Evolutionary conservation across 176 grass and related monocot species (phyloP).

Genomic region (Avena sativa): DNA sequence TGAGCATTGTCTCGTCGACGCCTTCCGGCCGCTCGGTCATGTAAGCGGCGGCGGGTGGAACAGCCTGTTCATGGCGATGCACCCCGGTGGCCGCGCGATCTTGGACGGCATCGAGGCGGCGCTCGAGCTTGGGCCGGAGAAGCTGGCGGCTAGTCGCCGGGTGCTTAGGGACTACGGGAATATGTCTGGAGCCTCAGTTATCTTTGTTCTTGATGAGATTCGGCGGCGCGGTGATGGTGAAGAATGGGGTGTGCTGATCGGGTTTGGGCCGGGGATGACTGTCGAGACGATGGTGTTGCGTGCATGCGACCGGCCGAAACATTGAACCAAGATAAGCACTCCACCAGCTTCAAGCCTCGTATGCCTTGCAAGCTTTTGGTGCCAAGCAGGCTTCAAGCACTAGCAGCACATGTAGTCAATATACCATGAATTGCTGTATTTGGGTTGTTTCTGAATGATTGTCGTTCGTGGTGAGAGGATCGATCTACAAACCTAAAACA

Average conservation of each 20-base stretch:
- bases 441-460: no score
- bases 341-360: no score
- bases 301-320: background rate
- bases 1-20: background rate
- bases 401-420: no score
- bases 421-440: no score
- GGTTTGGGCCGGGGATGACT: slow-evolving; percentile 23
- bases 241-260: slow-evolving; percentile 7
- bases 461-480: no score
- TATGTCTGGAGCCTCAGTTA: slow-evolving; percentile 19
- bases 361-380: no score
- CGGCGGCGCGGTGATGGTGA: slow-evolving; percentile 15
- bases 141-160: background rate
- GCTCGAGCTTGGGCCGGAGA: background rate
- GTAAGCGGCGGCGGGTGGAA: background rate
- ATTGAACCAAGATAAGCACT: no score
- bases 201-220: slow-evolving; percentile 27
- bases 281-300: slow-evolving; percentile 18
- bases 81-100: slow-evolving; percentile 14
- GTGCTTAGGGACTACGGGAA: slow-evolving; percentile 24
- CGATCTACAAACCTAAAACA: no score
- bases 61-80: background rate
- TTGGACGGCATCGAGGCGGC: slow-evolving; percentile 1
- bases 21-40: background rate
- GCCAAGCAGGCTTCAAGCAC: no score